A percentile compares a stretch with the other conserved stretches of the same genome.
Conservation (phyloP, 192 early-diverging fungal genomes). For the Phycomyces blakesleeanus region DNA sequence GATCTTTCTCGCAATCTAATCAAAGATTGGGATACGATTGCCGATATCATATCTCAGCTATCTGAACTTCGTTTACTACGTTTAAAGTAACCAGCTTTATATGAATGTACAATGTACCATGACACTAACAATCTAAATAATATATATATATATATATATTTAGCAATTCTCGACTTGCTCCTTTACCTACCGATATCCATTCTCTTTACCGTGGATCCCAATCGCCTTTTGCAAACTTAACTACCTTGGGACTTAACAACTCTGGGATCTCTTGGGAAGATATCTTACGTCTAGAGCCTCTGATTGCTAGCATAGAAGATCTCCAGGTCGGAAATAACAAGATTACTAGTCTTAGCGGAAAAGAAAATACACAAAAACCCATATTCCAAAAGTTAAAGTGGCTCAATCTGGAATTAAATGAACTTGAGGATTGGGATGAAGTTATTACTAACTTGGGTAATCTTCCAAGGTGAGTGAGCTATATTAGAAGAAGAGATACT, state of each 20-base stretch:
- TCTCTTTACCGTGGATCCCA: neutral
- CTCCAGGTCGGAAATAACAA: constrained; percentile 50
- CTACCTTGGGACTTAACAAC: constrained; percentile 31
- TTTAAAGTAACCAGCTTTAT: constrained; percentile 38
- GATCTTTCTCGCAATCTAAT: constrained; percentile 55
- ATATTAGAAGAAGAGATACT: no score
- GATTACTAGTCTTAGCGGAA: neutral
- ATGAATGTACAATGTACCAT: neutral
- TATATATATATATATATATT: constrained; percentile 1
- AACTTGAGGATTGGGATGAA: constrained; percentile 41
- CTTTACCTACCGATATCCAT: constrained; percentile 3
- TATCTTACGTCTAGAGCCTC: constrained; percentile 32
- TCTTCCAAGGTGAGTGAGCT: constrained; percentile 37
- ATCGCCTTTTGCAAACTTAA: constrained; percentile 30
- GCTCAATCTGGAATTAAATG: constrained; percentile 49
- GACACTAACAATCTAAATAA: neutral
- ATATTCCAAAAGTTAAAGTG: constrained; percentile 43
- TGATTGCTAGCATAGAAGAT: constrained; percentile 42
- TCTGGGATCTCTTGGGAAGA: constrained; percentile 35
- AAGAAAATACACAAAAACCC: constrained; percentile 17
- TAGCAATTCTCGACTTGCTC: constrained; percentile 25
- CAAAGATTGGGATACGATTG: constrained; percentile 43
- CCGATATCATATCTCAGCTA: constrained; percentile 42
- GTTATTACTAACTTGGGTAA: constrained; percentile 36
- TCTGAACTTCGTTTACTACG: constrained; percentile 38